Evolutionary conservation across 371 early-diverging fungal genomes (phyloP).

Genomic region (Parasitella parasitica): DNA sequence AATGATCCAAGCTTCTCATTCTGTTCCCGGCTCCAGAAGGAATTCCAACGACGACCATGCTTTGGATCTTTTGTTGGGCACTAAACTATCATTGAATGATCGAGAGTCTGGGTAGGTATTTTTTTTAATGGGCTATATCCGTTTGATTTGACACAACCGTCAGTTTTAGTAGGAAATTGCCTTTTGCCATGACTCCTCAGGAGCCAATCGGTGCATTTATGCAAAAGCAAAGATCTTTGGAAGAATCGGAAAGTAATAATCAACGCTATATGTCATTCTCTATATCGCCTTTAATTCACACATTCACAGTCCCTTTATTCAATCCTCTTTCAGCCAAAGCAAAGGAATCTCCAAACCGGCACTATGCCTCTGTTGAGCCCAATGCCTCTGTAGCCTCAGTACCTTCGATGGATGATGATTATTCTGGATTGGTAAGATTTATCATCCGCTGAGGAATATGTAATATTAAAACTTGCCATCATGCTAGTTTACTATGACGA

Average conservation of each 20-base stretch:
- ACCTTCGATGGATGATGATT: constrained; percentile 1
- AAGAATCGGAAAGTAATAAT: constrained; percentile 5
- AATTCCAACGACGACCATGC: constrained; percentile 36
- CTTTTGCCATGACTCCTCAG: constrained; percentile 12
- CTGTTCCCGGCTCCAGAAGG: constrained; percentile 39
- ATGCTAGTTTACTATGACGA: constrained; percentile 5
- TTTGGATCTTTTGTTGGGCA: constrained; percentile 2
- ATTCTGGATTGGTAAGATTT: constrained; percentile 1
- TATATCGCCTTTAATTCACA: too few relatives aligned
- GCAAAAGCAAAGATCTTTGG: neutral
- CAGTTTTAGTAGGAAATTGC: constrained; percentile 12
- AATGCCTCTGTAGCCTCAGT: neutral
- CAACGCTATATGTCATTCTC: too few relatives aligned
- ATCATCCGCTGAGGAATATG: too few relatives aligned
- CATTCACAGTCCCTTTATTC: constrained; percentile 1
- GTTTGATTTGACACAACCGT: neutral
- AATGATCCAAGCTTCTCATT: constrained; percentile 22
- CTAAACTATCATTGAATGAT: constrained; percentile 12
- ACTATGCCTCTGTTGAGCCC: neutral
- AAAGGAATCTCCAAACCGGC: constrained; percentile 5
- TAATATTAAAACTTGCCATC: too few relatives aligned
- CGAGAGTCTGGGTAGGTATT: constrained; percentile 5
- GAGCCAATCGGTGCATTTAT: neutral
- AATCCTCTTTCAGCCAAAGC: constrained; percentile 9
- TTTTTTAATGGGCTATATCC: neutral